Evolutionary conservation across 2,329 filamentous ascomycete species (phyloP).

Genomic region (Ceratocystis ficicola): DNA sequence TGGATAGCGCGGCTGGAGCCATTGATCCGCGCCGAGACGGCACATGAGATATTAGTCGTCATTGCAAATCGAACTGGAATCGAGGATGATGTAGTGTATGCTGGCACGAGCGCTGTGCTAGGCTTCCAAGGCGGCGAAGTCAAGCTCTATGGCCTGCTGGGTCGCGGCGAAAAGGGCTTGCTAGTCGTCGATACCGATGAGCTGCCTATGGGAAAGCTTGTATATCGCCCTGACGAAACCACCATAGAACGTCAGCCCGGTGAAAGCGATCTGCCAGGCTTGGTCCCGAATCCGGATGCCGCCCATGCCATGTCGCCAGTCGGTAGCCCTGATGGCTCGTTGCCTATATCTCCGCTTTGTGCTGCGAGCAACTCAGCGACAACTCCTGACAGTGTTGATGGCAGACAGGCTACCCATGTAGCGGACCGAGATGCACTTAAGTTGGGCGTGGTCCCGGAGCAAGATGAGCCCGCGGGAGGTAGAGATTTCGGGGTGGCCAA

Average conservation of each 20-base stretch:
- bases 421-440: constrained; percentile 7
- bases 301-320: constrained; percentile 13
- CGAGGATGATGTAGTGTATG: constrained; percentile 55
- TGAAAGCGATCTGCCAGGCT: constrained; percentile 12
- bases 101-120: constrained; percentile 61
- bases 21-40: constrained; percentile 39
- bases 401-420: neutral
- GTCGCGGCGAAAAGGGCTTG: constrained; percentile 56
- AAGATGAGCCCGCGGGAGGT: constrained; percentile 17
- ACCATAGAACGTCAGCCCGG: neutral
- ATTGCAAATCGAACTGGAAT: constrained; percentile 58
- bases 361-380: neutral
- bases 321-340: neutral
- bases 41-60: constrained; percentile 53
- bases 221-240: constrained; percentile 24
- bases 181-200: constrained; percentile 53
- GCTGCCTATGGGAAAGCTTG: constrained; percentile 36
- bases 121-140: constrained; percentile 54
- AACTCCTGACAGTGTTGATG: neutral
- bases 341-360: neutral
- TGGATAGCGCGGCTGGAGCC: constrained; percentile 64
- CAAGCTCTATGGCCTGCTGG: constrained; percentile 55
- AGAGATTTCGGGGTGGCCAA: constrained; percentile 11
- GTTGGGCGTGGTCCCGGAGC: constrained; percentile 20
- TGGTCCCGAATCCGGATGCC: constrained; percentile 16